Conservation (phyloP, 352 stramenopile species). For the Phytophthora quininea region DNA sequence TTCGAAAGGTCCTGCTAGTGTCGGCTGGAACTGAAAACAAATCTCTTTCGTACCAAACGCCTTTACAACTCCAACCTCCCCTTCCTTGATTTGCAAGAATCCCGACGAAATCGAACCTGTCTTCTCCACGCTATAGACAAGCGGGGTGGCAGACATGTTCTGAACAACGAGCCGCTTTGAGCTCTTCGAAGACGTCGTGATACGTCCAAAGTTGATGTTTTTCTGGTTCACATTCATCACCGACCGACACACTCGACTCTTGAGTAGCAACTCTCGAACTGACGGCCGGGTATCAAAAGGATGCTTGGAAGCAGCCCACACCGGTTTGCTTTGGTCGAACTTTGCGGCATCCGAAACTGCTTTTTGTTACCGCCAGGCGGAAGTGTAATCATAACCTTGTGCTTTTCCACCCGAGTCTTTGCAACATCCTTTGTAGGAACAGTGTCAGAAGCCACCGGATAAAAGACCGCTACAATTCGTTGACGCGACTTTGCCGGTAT, state of each 20-base stretch:
- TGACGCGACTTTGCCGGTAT: conserved; percentile 80
- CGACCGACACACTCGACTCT: conserved; percentile 83
- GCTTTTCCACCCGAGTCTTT: conserved; percentile 84
- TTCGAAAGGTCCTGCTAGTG: conserved; percentile 85
- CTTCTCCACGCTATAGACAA: conserved; percentile 90
- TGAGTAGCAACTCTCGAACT: conserved; percentile 84
- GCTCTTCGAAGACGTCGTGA: conserved; percentile 84
- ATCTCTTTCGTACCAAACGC: conserved; percentile 90
- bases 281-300: conserved; percentile 81
- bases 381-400: conserved; percentile 89
- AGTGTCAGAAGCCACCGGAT: conserved; percentile 47
- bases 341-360: conserved; percentile 61
- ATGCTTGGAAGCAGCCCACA: conserved; percentile 78
- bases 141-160: conserved; percentile 86
- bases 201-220: conserved; percentile 92
- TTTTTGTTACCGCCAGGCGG: conserved; percentile 88
- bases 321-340: conserved; percentile 61
- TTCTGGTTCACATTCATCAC: conserved; percentile 93
- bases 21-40: conserved; percentile 89
- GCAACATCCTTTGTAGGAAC: conserved; percentile 41
- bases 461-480: conserved; percentile 84
- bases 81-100: conserved; percentile 90
- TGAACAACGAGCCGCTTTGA: conserved; percentile 87
- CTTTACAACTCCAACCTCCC: conserved; percentile 86
- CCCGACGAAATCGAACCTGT: conserved; percentile 91